phyloP scores from a whole-genome alignment of 192 early-diverging fungal species.

The Spizellomyces punctatus region DNA sequence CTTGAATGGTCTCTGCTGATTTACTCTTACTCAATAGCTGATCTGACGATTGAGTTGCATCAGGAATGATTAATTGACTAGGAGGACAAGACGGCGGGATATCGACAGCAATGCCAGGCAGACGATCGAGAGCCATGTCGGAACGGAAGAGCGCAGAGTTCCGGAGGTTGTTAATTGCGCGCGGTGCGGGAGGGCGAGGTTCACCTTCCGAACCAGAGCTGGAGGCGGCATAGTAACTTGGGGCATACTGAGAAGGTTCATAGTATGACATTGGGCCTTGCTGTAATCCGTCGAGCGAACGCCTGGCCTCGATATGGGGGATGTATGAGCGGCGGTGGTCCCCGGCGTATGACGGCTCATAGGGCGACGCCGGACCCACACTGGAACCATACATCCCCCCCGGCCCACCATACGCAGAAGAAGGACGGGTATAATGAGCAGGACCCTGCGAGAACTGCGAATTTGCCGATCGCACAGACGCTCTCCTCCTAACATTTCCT shows the following conservation, averaged over 20 bases:
- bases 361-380: not conserved
- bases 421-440: not conserved
- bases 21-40: slow-evolving; percentile 7
- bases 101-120: not conserved
- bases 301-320: not conserved
- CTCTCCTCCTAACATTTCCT: not conserved
- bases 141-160: not conserved
- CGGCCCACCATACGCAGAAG: not conserved
- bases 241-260: not conserved
- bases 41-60: not conserved
- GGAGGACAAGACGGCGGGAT: not conserved
- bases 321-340: not conserved
- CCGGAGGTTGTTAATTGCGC: not conserved
- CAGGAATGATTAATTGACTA: not conserved
- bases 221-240: slow-evolving; percentile 1
- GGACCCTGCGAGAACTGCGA: not conserved
- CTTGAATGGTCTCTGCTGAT: not conserved
- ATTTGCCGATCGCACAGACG: not conserved
- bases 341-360: not conserved
- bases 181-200: not conserved
- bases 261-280: not conserved
- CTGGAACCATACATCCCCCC: not conserved
- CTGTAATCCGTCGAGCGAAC: no score
- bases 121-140: slow-evolving; percentile 15
- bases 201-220: slow-evolving; percentile 8